Conservation (phyloP, 495 filamentous ascomycete species). For the Penicilliopsis zonata region DNA sequence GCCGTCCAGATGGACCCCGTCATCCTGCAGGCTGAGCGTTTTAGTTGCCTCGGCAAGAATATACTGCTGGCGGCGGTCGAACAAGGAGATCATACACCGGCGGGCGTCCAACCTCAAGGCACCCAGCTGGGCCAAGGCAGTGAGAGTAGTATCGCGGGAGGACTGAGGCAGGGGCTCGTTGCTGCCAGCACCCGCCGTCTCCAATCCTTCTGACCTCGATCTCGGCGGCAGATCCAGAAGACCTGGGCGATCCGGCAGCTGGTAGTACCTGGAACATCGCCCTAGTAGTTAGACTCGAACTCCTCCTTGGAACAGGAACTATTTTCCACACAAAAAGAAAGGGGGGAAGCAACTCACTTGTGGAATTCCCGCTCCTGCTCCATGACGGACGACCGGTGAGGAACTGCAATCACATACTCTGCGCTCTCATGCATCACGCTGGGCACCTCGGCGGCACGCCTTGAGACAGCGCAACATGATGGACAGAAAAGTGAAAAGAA, state of each 20-base stretch:
- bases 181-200: constrained; percentile 4
- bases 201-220: too few species aligned
- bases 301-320: neutral
- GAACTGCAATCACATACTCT: too few species aligned
- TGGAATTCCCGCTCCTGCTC: neutral
- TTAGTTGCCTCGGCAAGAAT: constrained; percentile 50
- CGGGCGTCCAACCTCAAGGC: constrained; percentile 37
- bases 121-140: constrained; percentile 49
- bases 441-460: too few species aligned
- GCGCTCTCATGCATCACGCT: too few species aligned
- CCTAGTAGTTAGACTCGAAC: neutral
- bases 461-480: too few species aligned
- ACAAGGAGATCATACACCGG: constrained; percentile 44
- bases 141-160: constrained; percentile 43
- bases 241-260: too few species aligned
- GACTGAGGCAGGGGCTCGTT: constrained; percentile 7
- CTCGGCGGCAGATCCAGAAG: too few species aligned
- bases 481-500: too few species aligned
- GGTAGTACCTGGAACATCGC: constrained; percentile 11
- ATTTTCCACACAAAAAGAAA: too few species aligned
- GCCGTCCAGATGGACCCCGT: constrained; percentile 10
- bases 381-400: too few species aligned
- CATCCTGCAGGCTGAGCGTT: constrained; percentile 27
- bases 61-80: constrained; percentile 41
- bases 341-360: neutral